Evolutionary conservation across 495 filamentous ascomycete species (phyloP).

Genomic region (Penicillium angulare): DNA sequence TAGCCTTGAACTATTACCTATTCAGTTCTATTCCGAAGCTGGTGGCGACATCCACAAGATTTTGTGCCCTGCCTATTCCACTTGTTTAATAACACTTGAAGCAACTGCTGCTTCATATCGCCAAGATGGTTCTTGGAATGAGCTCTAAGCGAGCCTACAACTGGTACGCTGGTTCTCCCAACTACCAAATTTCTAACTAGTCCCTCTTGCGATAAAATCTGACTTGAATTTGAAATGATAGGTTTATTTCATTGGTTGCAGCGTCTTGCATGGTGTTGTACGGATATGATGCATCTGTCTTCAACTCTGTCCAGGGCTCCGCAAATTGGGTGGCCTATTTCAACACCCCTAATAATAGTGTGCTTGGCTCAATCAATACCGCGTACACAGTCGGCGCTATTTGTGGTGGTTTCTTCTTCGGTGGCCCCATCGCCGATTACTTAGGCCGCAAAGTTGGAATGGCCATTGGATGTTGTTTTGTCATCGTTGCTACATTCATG

Average conservation of each 20-base stretch:
- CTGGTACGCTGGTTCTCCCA: constrained; percentile 22
- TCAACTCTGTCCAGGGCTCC: constrained; percentile 61
- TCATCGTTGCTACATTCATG: constrained; percentile 61
- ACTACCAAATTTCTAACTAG: background rate
- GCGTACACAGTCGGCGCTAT: constrained; percentile 64
- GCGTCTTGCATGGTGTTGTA: constrained; percentile 68
- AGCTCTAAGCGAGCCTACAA: constrained; percentile 38
- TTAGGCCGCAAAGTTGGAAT: constrained; percentile 58
- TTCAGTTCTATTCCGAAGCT: background rate
- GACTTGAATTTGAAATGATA: constrained; percentile 17
- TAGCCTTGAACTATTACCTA: background rate
- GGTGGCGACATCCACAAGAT: background rate
- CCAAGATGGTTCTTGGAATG: constrained; percentile 19
- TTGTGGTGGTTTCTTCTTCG: constrained; percentile 60
- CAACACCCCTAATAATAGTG: constrained; percentile 47
- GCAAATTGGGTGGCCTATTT: constrained; percentile 60
- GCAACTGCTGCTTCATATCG: background rate
- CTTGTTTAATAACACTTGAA: background rate
- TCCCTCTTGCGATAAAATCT: too few species aligned
- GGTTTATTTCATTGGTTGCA: constrained; percentile 62
- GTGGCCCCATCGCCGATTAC: constrained; percentile 55
- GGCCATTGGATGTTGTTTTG: constrained; percentile 54
- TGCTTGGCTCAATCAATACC: constrained; percentile 59
- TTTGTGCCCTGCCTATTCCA: background rate
- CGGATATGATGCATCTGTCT: constrained; percentile 66